These are phyloP conservation scores for Tricholoma saponaceum DNA, from an alignment of 768 basidiomycete species.

Conservation along the genomic window DNA sequence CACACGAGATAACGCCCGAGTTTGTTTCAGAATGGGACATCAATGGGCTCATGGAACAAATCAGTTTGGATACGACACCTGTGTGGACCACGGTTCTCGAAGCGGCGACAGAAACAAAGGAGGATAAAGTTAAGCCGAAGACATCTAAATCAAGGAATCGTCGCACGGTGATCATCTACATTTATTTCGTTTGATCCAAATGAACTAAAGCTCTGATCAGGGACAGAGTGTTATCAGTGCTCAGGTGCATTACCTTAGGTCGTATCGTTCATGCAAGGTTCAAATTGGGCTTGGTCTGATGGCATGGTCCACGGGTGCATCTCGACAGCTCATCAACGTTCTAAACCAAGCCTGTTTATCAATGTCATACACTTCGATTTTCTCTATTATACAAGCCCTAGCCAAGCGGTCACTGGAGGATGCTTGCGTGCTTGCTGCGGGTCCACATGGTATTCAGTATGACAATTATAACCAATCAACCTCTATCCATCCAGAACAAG, in stretches of 20 bases:
- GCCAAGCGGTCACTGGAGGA: not conserved
- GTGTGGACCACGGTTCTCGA: constrained; percentile 1
- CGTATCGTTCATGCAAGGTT: too few species aligned
- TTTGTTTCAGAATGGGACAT: too few species aligned
- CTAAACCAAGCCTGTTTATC: not conserved
- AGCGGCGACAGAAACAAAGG: constrained; percentile 15
- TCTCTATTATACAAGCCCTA: not conserved
- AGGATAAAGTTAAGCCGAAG: not conserved
- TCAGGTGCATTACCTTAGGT: too few species aligned
- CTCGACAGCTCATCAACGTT: not conserved
- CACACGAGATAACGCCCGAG: constrained; percentile 10
- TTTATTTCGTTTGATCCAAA: not conserved
- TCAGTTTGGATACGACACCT: too few species aligned
- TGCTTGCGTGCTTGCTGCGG: not conserved
- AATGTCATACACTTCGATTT: not conserved
- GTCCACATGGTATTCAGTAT: not conserved
- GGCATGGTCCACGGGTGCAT: not conserved
- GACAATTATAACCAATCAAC: not conserved
- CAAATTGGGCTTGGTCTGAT: not conserved
- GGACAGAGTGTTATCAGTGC: not conserved
- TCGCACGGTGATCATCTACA: not conserved
- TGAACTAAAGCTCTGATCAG: not conserved
- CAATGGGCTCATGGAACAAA: too few species aligned
- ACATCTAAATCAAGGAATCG: not conserved
- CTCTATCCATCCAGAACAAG: not conserved